These are phyloP conservation scores for Nakazawaea populi DNA, from an alignment of 805 yeast species.

Conservation along the genomic window DNA sequence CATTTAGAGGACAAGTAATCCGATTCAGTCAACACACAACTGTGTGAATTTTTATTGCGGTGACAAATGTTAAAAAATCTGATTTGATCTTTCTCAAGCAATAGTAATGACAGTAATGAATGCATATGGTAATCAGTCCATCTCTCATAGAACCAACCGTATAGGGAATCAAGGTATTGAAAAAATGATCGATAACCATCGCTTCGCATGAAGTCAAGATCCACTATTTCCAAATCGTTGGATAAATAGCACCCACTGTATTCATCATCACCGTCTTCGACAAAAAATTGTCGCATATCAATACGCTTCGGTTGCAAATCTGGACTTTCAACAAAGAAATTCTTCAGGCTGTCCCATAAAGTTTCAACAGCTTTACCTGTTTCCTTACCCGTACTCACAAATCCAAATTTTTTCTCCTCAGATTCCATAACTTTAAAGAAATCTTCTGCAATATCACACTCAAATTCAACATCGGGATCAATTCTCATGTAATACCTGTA, in stretches of 20 bases:
- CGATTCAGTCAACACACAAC: conserved; percentile 16
- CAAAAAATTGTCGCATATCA: conserved; percentile 35
- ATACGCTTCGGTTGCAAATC: conserved; percentile 29
- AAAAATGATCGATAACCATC: conserved; percentile 40
- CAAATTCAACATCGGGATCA: conserved; percentile 47
- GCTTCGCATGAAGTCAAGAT: conserved; percentile 43
- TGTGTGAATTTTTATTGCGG: conserved; percentile 12
- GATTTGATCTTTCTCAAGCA: conserved; percentile 40
- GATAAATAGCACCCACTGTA: conserved; percentile 54
- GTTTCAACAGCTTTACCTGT: neutral
- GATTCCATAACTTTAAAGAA: conserved; percentile 38
- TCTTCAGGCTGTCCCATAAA: conserved; percentile 37
- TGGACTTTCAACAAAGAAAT: conserved; percentile 36
- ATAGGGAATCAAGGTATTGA: conserved; percentile 36
- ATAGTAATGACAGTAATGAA: conserved; percentile 32
- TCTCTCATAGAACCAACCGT: conserved; percentile 54
- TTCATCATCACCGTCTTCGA: conserved; percentile 18
- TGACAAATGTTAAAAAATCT: conserved; percentile 44
- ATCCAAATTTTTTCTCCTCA: conserved; percentile 40
- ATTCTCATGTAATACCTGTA: conserved; percentile 55
- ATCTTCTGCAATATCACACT: conserved; percentile 51
- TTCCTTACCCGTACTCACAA: conserved; percentile 15
- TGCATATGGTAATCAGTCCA: conserved; percentile 54
- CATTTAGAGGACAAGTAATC: conserved; percentile 15
- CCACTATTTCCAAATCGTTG: conserved; percentile 54